A percentile compares a stretch with the other conserved stretches of the same genome.
phyloP scores from a whole-genome alignment of 2,329 filamentous ascomycete genomes.

The Sarocladium oryzae region DNA sequence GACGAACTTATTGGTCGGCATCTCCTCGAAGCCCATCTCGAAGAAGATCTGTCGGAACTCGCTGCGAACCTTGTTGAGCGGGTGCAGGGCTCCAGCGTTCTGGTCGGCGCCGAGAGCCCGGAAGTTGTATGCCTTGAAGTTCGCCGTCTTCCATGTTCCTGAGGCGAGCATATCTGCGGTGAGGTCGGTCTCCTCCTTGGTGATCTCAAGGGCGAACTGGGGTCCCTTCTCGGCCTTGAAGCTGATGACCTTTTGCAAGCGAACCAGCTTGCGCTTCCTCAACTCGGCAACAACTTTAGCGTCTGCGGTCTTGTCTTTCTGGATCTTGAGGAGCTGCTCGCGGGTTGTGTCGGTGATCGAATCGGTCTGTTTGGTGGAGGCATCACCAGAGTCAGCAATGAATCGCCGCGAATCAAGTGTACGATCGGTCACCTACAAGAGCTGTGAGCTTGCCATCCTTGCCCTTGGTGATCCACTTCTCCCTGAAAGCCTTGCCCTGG shows the following conservation, averaged over 20 bases:
- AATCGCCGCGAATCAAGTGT: background rate
- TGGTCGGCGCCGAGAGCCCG: conserved; percentile 61
- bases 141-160: conserved; percentile 86
- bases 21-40: conserved; percentile 97
- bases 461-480: conserved; percentile 63
- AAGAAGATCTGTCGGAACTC: conserved; percentile 99
- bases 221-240: conserved; percentile 80
- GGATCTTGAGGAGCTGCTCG: conserved; percentile 67
- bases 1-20: conserved; percentile 89
- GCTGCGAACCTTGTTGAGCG: conserved; percentile 87
- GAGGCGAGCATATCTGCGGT: conserved; percentile 86
- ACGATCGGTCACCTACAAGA: conserved; percentile 31
- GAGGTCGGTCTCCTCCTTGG: conserved; percentile 90
- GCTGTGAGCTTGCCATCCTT: conserved; percentile 50
- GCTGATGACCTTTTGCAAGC: conserved; percentile 73
- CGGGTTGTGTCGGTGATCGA: conserved; percentile 75
- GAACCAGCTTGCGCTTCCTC: conserved; percentile 87
- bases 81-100: conserved; percentile 55
- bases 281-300: conserved; percentile 72
- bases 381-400: conserved; percentile 9
- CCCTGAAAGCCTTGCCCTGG: conserved; percentile 89
- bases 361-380: conserved; percentile 41
- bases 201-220: conserved; percentile 83
- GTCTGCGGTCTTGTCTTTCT: conserved; percentile 65
- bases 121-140: conserved; percentile 80